A percentile compares a stretch with the other conserved stretches of the same genome.
Conservation (phyloP, 257 asterid genomes). For the Linaria vulgaris region DNA sequence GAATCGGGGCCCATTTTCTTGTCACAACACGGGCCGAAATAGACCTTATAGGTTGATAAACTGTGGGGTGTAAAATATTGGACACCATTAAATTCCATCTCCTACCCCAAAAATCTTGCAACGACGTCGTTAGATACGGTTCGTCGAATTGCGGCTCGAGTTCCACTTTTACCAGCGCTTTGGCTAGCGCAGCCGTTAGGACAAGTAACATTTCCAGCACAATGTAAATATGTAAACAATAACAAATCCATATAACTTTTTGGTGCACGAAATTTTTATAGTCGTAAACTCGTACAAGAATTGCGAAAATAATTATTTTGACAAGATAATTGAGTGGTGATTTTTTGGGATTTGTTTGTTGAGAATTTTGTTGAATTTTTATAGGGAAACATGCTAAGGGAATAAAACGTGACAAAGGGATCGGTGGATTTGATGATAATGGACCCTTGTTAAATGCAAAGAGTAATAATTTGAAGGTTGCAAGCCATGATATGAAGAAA, state of each 20-base stretch:
- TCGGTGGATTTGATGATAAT: slow-evolving; percentile 30
- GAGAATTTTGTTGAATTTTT: slow-evolving; percentile 21
- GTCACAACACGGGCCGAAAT: not conserved
- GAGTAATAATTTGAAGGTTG: slow-evolving; percentile 48
- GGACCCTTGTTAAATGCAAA: slow-evolving; percentile 55
- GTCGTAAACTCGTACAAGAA: slow-evolving; percentile 24
- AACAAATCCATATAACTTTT: slow-evolving; percentile 27
- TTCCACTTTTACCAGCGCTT: slow-evolving; percentile 25
- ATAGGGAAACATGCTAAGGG: slow-evolving; percentile 57
- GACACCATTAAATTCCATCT: slow-evolving; percentile 64
- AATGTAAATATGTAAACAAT: slow-evolving; percentile 44
- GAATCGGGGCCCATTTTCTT: slow-evolving; percentile 25
- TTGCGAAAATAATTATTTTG: slow-evolving; percentile 28
- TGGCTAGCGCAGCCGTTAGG: slow-evolving; percentile 22
- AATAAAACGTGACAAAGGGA: slow-evolving; percentile 41
- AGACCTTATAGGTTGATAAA: slow-evolving; percentile 34
- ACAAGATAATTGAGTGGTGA: slow-evolving; percentile 22
- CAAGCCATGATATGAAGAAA: slow-evolving; percentile 61
- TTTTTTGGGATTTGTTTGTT: not conserved
- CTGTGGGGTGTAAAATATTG: slow-evolving; percentile 37
- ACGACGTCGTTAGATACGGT: slow-evolving; percentile 49
- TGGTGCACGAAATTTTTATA: slow-evolving; percentile 31
- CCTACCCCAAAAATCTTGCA: slow-evolving; percentile 67
- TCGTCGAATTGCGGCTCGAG: slow-evolving; percentile 52
- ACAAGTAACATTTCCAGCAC: slow-evolving; percentile 42